A percentile compares a stretch with the other conserved stretches of the same genome.
These are phyloP conservation scores for Starmerella vaccinii DNA, from an alignment of 805 yeast species.

Conservation along the genomic window DNA sequence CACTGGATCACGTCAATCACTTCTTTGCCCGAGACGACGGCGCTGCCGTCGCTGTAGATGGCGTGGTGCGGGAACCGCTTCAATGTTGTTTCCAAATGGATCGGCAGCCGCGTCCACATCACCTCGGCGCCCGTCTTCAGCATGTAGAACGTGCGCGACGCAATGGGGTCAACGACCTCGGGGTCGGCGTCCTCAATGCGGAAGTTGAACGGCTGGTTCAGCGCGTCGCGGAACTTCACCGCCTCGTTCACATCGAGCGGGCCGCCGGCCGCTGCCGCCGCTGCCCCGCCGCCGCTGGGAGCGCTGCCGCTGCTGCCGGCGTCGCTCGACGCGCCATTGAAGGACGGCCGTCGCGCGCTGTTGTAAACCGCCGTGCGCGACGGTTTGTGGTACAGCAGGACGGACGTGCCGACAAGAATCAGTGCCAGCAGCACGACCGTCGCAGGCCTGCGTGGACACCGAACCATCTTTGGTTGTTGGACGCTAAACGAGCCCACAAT, in stretches of 20 bases:
- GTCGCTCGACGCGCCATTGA: background rate
- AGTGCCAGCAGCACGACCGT: background rate
- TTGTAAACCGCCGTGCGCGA: background rate
- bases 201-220: constrained; percentile 1
- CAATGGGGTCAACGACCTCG: background rate
- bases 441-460: background rate
- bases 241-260: background rate
- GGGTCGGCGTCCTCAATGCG: constrained; percentile 3
- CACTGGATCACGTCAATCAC: constrained; percentile 30
- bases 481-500: background rate
- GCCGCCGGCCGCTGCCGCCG: background rate
- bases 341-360: background rate
- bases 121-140: constrained; percentile 3
- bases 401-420: background rate
- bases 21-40: constrained; percentile 28
- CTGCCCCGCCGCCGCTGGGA: background rate
- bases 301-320: background rate
- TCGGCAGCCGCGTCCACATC: constrained; percentile 25
- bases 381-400: background rate
- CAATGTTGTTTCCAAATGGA: constrained; percentile 32
- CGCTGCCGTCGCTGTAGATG: constrained; percentile 31
- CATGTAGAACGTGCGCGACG: background rate
- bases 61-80: constrained; percentile 29
- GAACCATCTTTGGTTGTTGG: background rate
- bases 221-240: background rate